Percentiles rank a stretch among this genome's conserved stretches.
These are phyloP conservation scores for Aspergillaceae sp. DNA, from an alignment of 2,329 filamentous ascomycete genomes.

Conservation along the genomic window DNA sequence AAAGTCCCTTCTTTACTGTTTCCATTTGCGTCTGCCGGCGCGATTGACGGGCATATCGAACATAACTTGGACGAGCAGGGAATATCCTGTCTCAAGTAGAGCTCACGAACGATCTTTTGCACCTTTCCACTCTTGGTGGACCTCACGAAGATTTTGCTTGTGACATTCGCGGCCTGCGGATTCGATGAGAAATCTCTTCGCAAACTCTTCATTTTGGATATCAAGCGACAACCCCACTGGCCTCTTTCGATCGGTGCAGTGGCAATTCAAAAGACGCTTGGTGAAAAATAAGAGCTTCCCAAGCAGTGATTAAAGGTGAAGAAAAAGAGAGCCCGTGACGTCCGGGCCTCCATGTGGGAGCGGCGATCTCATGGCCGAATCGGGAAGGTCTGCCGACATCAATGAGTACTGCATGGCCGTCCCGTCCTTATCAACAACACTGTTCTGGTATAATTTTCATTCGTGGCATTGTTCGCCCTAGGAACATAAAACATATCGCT, in stretches of 20 bases:
- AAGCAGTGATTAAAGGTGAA: conserved; percentile 11
- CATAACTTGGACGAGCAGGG: conserved; percentile 93
- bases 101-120: conserved; percentile 94
- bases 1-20: conserved; percentile 46
- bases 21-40: conserved; percentile 70
- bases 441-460: background rate
- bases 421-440: background rate
- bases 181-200: conserved; percentile 49
- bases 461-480: background rate
- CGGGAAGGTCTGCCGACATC: conserved; percentile 16
- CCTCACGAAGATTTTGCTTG: conserved; percentile 90
- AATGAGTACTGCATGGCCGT: no score
- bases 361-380: conserved; percentile 10
- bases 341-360: conserved; percentile 10
- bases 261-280: background rate
- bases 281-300: background rate
- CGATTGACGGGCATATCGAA: conserved; percentile 61
- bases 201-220: conserved; percentile 50
- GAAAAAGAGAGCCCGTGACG: conserved; percentile 7
- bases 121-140: conserved; percentile 95
- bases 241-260: conserved; percentile 1
- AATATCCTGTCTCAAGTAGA: conserved; percentile 93
- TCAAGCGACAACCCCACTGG: conserved; percentile 8
- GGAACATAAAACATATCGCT: background rate
- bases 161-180: conserved; percentile 61